Base-by-base conservation (phyloP, 805 yeast genomes). In the Grigorovia humatica region DNA sequence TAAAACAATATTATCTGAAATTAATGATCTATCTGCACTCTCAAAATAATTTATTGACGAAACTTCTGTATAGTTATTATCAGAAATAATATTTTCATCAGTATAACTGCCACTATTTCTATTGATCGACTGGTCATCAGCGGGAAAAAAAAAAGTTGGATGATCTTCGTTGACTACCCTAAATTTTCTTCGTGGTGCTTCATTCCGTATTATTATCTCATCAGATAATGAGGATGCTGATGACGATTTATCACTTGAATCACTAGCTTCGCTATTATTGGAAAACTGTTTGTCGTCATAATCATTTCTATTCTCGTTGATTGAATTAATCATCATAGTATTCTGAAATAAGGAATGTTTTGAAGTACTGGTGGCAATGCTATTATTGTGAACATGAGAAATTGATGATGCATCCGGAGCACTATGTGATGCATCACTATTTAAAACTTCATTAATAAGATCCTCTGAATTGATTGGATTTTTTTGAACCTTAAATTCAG, bases 101-200 rank as follows among this genome's bases (percentile, higher is more conserved):
- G 38, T 44, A 15, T 8, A 30, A 27, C n/a, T 44, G 15, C 35
- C 48, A 17, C n/a, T 20, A 18, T 29, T 29, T 38, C 17, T 38
- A 38, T n/a, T 38, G 2, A 38, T n/a, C 8, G 17, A 27, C n/a
- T 43, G 17, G n/a, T 35, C 45, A 15, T 59, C 64, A 20, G 54
- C 55, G 2, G 48, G 57, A 4, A 65, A 46, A 46, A 54, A 61
- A 49, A 66, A 66, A 4, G 55, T 59, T 2, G 68, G 63, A 4
- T 58, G 56, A 38, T 62, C 65, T 35, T 64, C 66, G 27, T 66
- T 66, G 4, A 62, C 68, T 8, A 66, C 64, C 43, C 70, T 57
- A 43, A 61, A 65, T 9, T 49, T 57, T 46, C 62, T 57, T 9
- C 51, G 51, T 5, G 54, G 54, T 23, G 49, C 55, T 11, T 49